These are phyloP conservation scores for Cylindrotheca closterium DNA, from an alignment of 108 stramenopile species.

Conservation along the genomic window DNA sequence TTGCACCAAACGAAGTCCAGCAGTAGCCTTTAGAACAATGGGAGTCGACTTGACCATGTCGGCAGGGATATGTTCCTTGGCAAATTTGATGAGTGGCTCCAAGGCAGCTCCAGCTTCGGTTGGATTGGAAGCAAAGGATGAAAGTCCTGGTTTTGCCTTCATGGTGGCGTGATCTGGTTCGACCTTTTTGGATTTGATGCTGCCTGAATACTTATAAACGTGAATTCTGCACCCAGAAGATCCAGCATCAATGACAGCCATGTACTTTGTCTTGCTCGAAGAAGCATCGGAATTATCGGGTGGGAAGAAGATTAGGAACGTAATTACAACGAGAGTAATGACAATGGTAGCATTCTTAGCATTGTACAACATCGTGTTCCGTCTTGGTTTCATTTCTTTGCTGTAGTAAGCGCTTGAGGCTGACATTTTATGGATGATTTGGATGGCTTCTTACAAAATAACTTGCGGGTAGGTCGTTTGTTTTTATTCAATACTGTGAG, in stretches of 20 bases:
- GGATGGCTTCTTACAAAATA: no score
- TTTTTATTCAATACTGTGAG: no score
- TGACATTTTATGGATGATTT: no score
- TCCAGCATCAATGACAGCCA: slow-evolving; percentile 81
- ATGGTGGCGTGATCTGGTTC: slow-evolving; percentile 67
- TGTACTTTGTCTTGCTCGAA: no score
- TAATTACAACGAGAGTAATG: no score
- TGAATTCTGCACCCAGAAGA: slow-evolving; percentile 87
- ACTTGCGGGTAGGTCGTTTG: no score
- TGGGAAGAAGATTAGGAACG: no score
- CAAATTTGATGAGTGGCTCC: slow-evolving; percentile 72
- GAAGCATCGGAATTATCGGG: no score
- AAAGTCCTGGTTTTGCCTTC: slow-evolving; percentile 68
- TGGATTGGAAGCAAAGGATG: slow-evolving; percentile 38
- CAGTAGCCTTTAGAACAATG: slow-evolving; percentile 92
- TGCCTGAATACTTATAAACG: slow-evolving; percentile 56
- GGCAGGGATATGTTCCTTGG: slow-evolving; percentile 63
- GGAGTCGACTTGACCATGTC: slow-evolving; percentile 65
- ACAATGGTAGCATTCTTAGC: no score
- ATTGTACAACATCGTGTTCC: no score
- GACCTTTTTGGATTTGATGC: slow-evolving; percentile 13
- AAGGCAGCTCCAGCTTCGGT: slow-evolving; percentile 51
- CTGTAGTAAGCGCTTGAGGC: no score
- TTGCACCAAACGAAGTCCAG: slow-evolving; percentile 73
- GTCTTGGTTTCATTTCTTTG: no score